Base-by-base conservation (phyloP, 495 filamentous ascomycete genomes). In the Aspergillus incahuasiensis region DNA sequence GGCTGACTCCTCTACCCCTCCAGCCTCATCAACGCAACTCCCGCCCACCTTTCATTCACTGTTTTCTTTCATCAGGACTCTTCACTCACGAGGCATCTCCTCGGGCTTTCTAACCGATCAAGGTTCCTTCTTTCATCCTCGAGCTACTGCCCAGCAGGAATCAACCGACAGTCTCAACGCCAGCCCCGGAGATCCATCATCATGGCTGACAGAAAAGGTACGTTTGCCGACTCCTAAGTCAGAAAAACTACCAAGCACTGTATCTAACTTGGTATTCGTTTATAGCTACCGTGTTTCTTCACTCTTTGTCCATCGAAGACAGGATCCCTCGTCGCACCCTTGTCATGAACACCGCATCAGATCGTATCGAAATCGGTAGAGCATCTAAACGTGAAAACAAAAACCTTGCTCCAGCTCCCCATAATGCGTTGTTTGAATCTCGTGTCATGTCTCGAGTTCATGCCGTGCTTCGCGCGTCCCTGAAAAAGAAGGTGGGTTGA, bases 391-490 rank as follows among this genome's bases (percentile, higher is more conserved):
- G 78, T 38, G 68, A 75, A 13, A 59, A 43, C 25, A 84, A 84
- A 66, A 76, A 79, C 50, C 72, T 86, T 9, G 38, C 68, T 8
- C 72, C 79, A 15, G 64, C 67, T 21, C 32, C 39, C 3, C 66
- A 84, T 51, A 96, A 95, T 71, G 86, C 76, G 9, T 89, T 82
- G 77, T 90, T 91, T 56, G 82, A 91, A 30, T 90, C 84, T 61
- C 82, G 88, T 0, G 88, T 95, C 21, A 87, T 96, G 79, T 94
- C 89, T 24, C 79, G 91, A 25, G 67, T 81, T 9, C 91, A 96
- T 73, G 91, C 89, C 11, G 70, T 79, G 48, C 61, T 95, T 8
- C 55, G 63, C 11, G 70, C 78, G 11, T 64, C 75, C 39, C 34
- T 70, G 3, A 63, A 79, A 0, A 54, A 65, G 4, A 69, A 75